Evolutionary conservation across 1,284 basidiomycete genomes (phyloP).

Genomic region (Trametes hirsuta): DNA sequence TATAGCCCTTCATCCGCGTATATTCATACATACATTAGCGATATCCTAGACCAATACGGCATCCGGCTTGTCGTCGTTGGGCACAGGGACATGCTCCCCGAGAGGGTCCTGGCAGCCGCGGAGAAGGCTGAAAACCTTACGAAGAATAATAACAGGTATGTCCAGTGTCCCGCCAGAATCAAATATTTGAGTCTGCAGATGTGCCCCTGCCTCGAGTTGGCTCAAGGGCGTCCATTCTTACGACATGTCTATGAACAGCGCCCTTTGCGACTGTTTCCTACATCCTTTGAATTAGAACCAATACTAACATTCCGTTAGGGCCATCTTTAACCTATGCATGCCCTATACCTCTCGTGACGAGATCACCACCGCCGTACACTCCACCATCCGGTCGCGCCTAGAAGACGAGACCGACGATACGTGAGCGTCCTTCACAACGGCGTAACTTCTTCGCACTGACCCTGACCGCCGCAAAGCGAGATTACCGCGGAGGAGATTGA

Average conservation of each 20-base stretch:
- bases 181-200: no score
- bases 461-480: constrained; percentile 30
- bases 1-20: no score
- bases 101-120: constrained; percentile 72
- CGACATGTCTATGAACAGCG: no score
- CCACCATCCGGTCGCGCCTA: constrained; percentile 49
- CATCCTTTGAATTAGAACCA: background rate
- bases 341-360: constrained; percentile 94
- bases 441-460: background rate
- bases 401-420: constrained; percentile 15
- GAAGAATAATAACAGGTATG: constrained; percentile 69
- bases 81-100: constrained; percentile 75
- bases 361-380: constrained; percentile 78
- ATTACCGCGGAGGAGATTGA: constrained; percentile 73
- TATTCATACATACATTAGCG: constrained; percentile 48
- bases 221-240: no score
- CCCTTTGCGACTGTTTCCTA: no score
- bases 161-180: background rate
- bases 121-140: constrained; percentile 83
- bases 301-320: constrained; percentile 46
- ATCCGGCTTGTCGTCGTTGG: constrained; percentile 90
- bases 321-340: constrained; percentile 93
- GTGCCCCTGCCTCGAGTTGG: background rate
- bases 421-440: background rate
- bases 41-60: constrained; percentile 79